Evolutionary conservation across 2,329 filamentous ascomycete genomes (phyloP).

Genomic region (Lasiodiplodia gonubiensis): DNA sequence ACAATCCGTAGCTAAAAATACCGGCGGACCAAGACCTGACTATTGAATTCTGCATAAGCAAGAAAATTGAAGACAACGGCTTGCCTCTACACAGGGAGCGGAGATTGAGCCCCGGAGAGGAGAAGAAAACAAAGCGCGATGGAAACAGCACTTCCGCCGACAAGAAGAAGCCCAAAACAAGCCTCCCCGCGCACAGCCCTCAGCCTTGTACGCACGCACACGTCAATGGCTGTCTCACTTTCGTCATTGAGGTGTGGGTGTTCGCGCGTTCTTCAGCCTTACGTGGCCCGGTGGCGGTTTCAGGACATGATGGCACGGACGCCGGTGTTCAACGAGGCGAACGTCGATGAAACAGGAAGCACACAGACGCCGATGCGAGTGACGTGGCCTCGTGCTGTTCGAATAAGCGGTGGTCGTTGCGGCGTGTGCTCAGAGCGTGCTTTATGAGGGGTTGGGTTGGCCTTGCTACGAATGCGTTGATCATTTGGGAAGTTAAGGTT

Average conservation of each 20-base stretch:
- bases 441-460: not conserved
- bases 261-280: not conserved
- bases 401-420: not conserved
- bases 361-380: not conserved
- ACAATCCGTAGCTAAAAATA: too few species aligned
- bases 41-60: too few species aligned
- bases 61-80: too few species aligned
- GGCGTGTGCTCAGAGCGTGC: not conserved
- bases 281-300: not conserved
- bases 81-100: too few species aligned
- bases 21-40: too few species aligned
- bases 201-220: not conserved
- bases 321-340: not conserved
- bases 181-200: not conserved
- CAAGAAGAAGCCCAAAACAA: not conserved
- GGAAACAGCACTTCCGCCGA: not conserved
- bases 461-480: slow-evolving; percentile 1
- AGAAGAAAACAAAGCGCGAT: not conserved
- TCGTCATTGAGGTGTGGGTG: not conserved
- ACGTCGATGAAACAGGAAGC: not conserved
- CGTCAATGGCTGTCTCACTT: not conserved
- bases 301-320: not conserved
- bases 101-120: not conserved
- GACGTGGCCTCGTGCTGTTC: not conserved
- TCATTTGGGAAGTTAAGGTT: not conserved